Percentiles rank a stretch among this genome's conserved stretches.
Conservation (phyloP, 2,329 filamentous ascomycete species). For the Colletotrichum simmondsii region DNA sequence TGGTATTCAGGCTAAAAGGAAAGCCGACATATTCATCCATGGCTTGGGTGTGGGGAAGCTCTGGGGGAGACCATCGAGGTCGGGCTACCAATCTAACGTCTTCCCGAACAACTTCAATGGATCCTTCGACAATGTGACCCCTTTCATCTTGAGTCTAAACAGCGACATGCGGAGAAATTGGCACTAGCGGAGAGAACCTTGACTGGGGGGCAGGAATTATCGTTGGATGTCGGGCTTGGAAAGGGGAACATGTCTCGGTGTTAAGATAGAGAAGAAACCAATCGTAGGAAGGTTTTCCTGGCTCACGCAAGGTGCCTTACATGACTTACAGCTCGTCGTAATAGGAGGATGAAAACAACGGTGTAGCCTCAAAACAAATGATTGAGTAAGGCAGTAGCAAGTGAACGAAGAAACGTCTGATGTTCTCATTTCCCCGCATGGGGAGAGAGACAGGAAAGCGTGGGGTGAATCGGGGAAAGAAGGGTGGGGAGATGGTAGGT, state of each 20-base stretch:
- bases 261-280: not conserved
- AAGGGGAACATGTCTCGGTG: not conserved
- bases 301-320: not conserved
- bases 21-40: constrained; percentile 23
- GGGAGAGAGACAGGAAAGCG: not conserved
- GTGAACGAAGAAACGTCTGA: not conserved
- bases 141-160: constrained; percentile 25
- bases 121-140: constrained; percentile 19
- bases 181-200: constrained; percentile 5
- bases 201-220: not conserved
- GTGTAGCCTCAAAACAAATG: not conserved
- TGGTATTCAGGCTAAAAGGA: constrained; percentile 32
- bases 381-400: not conserved
- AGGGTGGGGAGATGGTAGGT: not conserved
- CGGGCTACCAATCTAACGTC: not conserved
- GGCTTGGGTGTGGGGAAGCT: constrained; percentile 6
- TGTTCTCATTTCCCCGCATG: constrained; percentile 19
- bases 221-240: not conserved
- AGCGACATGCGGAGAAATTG: constrained; percentile 15
- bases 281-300: not conserved
- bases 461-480: constrained; percentile 19
- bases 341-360: not conserved
- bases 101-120: constrained; percentile 1
- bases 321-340: not conserved
- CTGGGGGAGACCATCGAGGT: not conserved